Evolutionary conservation across 2,329 filamentous ascomycete genomes (phyloP), one percentile per base, ranked within the genome.

Genomic region (Tolypocladium pustulatum): DNA sequence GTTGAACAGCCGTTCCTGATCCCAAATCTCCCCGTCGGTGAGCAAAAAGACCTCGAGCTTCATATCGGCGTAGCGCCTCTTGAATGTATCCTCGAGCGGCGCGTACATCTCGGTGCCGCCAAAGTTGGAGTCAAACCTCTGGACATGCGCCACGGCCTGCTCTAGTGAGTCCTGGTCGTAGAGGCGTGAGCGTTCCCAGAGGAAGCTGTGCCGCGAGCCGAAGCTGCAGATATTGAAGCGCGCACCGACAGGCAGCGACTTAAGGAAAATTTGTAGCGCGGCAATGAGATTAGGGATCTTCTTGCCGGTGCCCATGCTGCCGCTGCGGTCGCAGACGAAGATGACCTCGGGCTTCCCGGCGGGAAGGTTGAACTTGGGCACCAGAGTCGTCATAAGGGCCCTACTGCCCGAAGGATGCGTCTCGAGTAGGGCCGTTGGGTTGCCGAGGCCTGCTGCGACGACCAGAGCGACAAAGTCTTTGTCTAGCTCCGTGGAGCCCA

Each of bases 201-300:
- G 69, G 56, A 81, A 81, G 1, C 65, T 61, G 60, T 76, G 72
- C 0, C 8, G 41, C 1, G 69, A 75, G 15, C 86, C 86, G 57
- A 90, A 89, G 5, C 84, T 86, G 67, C 83, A 86, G 57, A 89
- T 85, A 66, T 90, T 89, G 76, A 89, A 89, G 65, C 82, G 82
- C 61, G 81, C 75, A 6, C 84, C 83, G 1, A 85, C 64, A 0
- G 85, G 85, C 2, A 89, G 73, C 0, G 84, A 87, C 66, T 86
- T 87, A 59, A 89, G 72, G 63, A 89, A 88, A 27, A 88, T 73
- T 6, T 80, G 77, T 27, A 89, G 73, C 0, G 85, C 84, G 1
- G 77, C 71, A 30, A 77, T 72, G 3, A 86, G 75, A 37, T 83
- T 78, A 0, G 64, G 61, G 1, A 87, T 87, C 43, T 79, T 81